Base-by-base conservation (phyloP, 208 protist genomes). In the Entamoeba moshkovskii region DNA sequence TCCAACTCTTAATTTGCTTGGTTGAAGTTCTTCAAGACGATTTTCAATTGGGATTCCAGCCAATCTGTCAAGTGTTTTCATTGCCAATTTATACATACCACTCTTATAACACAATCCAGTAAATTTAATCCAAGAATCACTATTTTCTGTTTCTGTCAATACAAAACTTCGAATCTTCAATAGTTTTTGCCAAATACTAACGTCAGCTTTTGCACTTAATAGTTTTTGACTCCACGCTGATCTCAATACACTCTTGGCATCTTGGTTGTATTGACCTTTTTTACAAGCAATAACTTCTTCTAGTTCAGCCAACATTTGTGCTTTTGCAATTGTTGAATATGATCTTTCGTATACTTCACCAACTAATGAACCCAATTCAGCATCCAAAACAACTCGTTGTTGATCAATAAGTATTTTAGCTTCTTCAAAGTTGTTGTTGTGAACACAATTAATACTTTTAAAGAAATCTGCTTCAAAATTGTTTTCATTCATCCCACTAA, bases 281-380 rank as follows among this genome's bases (percentile, higher is more conserved):
- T 73, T 73, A 73, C 59, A 73, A 11, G n/a, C n/a, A 73, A 73
- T 73, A 73, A 73, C 59, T 73, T 73, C 59, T 73, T 73, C 59
- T 42, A 73, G 22, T 73, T 73, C 59, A n/a, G 59, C 59, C 8
- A 73, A 38, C 59, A 73, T 73, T 42, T 73, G 59, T 38, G 59
- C 59, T 42, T 38, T 25, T 11, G 59, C 59, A 73, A 73, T 38
- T n/a, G 59, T 73, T 11, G 59, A 73, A 73, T 73, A 73, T 38
- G 59, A 25, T 73, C 59, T 73, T 73, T 73, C 59, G 22, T 73
- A 73, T 42, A 25, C 18, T 73, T 73, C 59, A 42, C 59, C 59
- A 73, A 38, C 59, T 38, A 73, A 73, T 38, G 59, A 25, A 42
- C 29, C 8, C 29, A 73, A 73, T 38, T 73, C 59, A 0, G 59